Percentiles rank a stretch among this genome's conserved stretches.
phyloP scores from a whole-genome alignment of 1,139 yeast genomes.

The Lodderomyces elongisporus region DNA sequence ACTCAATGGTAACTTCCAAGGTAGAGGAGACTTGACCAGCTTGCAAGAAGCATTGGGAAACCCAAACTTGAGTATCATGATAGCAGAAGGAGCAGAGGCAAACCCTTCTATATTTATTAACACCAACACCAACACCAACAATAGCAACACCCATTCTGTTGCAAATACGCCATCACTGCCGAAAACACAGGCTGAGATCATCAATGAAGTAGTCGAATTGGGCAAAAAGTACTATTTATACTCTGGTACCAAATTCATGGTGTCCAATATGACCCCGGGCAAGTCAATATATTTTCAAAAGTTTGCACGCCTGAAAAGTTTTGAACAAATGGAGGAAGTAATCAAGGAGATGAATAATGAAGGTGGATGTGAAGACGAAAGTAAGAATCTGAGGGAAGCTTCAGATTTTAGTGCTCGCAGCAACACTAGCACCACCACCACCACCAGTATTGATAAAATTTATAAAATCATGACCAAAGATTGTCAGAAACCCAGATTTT shows the following conservation, averaged over 20 bases:
- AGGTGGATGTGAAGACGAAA: conserved; percentile 11
- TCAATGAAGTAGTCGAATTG: conserved; percentile 43
- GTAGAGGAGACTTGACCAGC: conserved; percentile 49
- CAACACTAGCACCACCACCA: too few relatives aligned
- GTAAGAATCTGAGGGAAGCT: too few relatives aligned
- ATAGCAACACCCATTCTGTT: background rate
- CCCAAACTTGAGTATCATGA: conserved; percentile 75
- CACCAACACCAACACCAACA: too few relatives aligned
- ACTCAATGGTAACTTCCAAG: conserved; percentile 72
- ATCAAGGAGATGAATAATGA: conserved; percentile 24
- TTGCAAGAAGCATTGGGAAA: conserved; percentile 50
- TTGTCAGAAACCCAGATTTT: conserved; percentile 26
- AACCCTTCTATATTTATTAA: conserved; percentile 72
- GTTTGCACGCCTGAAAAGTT: conserved; percentile 53
- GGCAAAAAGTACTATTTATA: conserved; percentile 53
- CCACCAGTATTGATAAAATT: conserved; percentile 17
- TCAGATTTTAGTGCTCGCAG: too few relatives aligned
- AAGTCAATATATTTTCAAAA: conserved; percentile 56
- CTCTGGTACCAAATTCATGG: conserved; percentile 75
- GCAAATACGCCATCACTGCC: conserved; percentile 11
- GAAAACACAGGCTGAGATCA: conserved; percentile 50
- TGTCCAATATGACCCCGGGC: conserved; percentile 77
- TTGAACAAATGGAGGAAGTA: conserved; percentile 43
- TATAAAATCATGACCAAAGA: conserved; percentile 27
- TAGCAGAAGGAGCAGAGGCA: conserved; percentile 84